Evolutionary conservation across 257 asterid species (phyloP).

Genomic region (Przewalskia tangutica): DNA sequence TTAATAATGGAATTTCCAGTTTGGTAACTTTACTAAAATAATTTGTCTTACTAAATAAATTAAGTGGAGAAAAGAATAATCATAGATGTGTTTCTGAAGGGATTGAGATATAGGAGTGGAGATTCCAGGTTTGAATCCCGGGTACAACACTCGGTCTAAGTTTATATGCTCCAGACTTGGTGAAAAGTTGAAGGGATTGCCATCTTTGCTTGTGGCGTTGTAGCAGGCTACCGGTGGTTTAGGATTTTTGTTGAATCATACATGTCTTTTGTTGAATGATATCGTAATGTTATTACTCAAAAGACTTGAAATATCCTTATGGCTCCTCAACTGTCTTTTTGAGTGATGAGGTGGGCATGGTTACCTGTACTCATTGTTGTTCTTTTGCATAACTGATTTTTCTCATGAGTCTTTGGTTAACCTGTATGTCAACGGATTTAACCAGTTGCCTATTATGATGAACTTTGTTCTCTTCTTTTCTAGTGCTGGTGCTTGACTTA

Average conservation of each 20-base stretch:
- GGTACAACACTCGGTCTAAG: background rate
- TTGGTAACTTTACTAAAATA: background rate
- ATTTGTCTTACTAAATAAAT: background rate
- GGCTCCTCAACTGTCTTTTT: background rate
- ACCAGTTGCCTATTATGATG: background rate
- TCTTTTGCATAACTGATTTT: background rate
- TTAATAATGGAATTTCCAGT: background rate
- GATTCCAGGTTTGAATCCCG: background rate
- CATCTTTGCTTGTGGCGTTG: background rate
- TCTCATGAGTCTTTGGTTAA: background rate
- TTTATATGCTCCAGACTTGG: background rate
- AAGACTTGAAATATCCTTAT: background rate
- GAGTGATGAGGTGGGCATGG: background rate
- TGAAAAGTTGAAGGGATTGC: background rate
- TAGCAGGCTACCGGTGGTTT: background rate
- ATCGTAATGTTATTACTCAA: background rate
- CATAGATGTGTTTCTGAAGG: background rate
- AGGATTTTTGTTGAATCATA: background rate
- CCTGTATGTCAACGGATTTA: background rate
- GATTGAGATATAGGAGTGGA: background rate
- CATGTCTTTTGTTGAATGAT: background rate
- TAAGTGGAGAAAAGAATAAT: background rate
- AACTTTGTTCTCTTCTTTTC: background rate
- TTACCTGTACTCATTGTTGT: background rate
- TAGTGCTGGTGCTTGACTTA: background rate